Base-by-base conservation (phyloP, 1,284 basidiomycete genomes). In the Boletellus sp. region DNA sequence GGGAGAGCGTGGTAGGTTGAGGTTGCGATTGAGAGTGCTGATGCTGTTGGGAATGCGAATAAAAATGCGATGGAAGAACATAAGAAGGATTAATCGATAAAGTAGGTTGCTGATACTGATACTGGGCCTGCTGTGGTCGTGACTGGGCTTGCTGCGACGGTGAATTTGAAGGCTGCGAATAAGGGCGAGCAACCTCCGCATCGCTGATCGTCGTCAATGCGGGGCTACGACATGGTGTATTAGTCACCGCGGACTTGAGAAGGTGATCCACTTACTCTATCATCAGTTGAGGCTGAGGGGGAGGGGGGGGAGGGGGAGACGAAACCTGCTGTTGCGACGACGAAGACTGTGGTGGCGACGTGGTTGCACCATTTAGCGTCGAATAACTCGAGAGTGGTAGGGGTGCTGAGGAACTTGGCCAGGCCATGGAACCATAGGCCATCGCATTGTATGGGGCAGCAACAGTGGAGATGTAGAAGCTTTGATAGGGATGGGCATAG, bases 321-420 rank as follows among this genome's bases (percentile, higher is more conserved):
- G 65, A 63, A 44, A 55, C 47, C 56, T 51, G 65, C 51, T 55
- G 73, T 64, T 78, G 68, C 21, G 65, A 56, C 24, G 69, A 54
- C 12, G 70, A 59, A 35, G 63, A 37, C 47, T 63, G 66, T n/a
- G 62, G 54, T 11, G 60, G 37, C 30, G 68, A 61, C 4, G 72
- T 62, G 5, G 81, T 89, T 26, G 86, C 86, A 18, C 86, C 86
- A 68, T 89, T 87, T 49, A 89, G 67, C 28, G 82, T 82, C 13
- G 86, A 89, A 58, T 89, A 89, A 53, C 71, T 82, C 8, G 86
- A 89, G 30, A 89, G 66, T 1, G 87, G 86, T 7, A 89, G 67
- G 40, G 76, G 72, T 8, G 73, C 61, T 13, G 72, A 62, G 33
- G 74, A 65, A 26, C 62, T 59, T 1, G 74, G 58, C 79, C 81